These are phyloP conservation scores for Trifolium pratense DNA, from an alignment of 306 rosid genomes.

Conservation along the genomic window DNA sequence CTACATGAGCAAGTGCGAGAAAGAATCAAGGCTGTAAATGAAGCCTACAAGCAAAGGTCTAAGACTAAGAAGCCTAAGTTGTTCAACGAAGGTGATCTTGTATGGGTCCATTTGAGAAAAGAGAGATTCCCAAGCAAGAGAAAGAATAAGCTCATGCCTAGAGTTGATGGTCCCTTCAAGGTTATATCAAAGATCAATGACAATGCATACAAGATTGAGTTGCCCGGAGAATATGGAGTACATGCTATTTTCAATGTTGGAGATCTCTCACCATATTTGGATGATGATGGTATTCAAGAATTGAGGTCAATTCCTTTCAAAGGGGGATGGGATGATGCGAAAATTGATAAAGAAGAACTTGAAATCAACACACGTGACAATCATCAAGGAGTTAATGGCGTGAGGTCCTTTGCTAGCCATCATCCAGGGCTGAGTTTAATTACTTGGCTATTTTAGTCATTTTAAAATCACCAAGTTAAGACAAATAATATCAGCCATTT, in stretches of 20 bases:
- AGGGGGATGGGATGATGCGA: neutral
- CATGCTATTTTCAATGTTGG: neutral
- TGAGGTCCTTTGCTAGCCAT: neutral
- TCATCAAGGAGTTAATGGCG: neutral
- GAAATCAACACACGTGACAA: neutral
- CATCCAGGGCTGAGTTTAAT: neutral
- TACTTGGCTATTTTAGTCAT: neutral
- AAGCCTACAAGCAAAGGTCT: neutral
- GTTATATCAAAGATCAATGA: neutral
- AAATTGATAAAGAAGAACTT: neutral
- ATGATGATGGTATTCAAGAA: neutral
- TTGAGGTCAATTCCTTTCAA: slow-evolving; percentile 9
- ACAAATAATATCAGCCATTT: neutral
- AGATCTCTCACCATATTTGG: neutral
- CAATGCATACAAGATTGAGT: neutral
- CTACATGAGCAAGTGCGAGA: neutral
- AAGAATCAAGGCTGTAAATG: neutral
- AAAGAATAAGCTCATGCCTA: neutral
- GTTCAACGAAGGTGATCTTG: neutral
- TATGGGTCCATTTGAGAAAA: neutral
- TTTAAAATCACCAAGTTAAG: neutral
- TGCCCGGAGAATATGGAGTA: neutral
- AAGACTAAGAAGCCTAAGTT: neutral
- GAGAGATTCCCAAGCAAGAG: neutral
- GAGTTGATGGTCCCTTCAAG: neutral